Evolutionary conservation across 2,329 filamentous ascomycete species (phyloP).

Genomic region (Coccinonectria pachysandricola): DNA sequence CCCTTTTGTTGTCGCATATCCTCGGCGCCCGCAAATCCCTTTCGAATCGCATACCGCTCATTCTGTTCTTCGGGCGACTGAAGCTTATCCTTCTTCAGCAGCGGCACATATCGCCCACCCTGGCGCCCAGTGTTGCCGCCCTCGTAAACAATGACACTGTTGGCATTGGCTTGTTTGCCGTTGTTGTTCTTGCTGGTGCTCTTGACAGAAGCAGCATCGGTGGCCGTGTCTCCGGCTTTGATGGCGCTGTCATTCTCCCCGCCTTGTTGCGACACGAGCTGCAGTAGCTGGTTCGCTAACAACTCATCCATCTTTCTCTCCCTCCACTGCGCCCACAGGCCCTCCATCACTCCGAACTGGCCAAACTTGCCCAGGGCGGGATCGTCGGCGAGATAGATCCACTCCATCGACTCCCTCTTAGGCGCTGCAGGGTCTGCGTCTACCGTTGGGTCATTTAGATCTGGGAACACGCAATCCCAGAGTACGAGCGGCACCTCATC

Average conservation of each 20-base stretch:
- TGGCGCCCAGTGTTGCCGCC: constrained; percentile 42
- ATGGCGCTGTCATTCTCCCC: constrained; percentile 3
- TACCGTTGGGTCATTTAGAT: constrained; percentile 25
- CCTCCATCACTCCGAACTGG: constrained; percentile 55
- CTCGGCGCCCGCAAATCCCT: constrained; percentile 43
- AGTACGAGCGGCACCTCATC: constrained; percentile 82
- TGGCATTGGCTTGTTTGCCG: constrained; percentile 19
- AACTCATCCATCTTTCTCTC: constrained; percentile 83
- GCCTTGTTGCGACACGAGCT: constrained; percentile 41
- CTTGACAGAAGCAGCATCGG: constrained; percentile 14
- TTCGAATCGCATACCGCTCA: constrained; percentile 50
- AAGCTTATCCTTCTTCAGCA: constrained; percentile 41
- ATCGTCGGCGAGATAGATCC: constrained; percentile 70
- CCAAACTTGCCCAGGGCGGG: constrained; percentile 50
- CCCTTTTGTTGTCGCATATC: constrained; percentile 32
- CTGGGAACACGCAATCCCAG: constrained; percentile 89
- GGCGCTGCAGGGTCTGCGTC: constrained; percentile 13
- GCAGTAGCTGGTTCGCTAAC: constrained; percentile 63
- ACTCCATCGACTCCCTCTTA: constrained; percentile 53
- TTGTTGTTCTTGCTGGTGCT: constrained; percentile 33
- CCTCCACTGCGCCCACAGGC: constrained; percentile 76
- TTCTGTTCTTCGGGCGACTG: constrained; percentile 45
- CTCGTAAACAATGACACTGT: constrained; percentile 34
- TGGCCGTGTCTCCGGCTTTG: constrained; percentile 20
- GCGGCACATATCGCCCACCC: constrained; percentile 43